A percentile compares a stretch with the other conserved stretches of the same genome.
phyloP scores from a whole-genome alignment of 352 stramenopile species.

The Phytophthora sp. region DNA sequence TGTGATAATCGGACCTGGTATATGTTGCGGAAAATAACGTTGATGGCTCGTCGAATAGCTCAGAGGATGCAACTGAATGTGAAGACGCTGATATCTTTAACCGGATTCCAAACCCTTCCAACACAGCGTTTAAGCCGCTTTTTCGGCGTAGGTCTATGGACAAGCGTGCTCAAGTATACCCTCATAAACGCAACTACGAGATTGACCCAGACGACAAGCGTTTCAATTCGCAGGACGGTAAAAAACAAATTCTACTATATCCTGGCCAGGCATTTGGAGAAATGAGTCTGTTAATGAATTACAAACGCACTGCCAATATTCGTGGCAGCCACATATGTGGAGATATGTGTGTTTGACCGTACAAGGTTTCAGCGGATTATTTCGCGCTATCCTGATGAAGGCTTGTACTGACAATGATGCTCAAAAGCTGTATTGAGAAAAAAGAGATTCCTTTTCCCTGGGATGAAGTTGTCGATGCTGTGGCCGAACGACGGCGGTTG shows the following conservation, averaged over 20 bases:
- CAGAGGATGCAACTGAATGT: not conserved
- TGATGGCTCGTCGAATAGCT: not conserved
- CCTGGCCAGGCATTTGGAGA: not conserved
- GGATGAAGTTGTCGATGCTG: not conserved
- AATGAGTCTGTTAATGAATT: slow-evolving; percentile 8
- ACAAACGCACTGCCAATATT: not conserved
- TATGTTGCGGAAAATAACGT: not conserved
- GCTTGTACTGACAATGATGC: not conserved
- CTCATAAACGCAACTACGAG: not conserved
- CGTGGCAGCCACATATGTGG: slow-evolving; percentile 2
- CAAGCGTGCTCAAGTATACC: not conserved
- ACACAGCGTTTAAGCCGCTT: not conserved
- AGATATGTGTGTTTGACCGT: slow-evolving; percentile 2
- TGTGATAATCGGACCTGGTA: not conserved
- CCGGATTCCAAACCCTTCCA: too few relatives aligned
- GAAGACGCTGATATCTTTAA: too few relatives aligned
- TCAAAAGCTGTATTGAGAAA: slow-evolving; percentile 1
- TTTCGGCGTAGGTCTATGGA: not conserved
- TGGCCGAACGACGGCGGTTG: not conserved
- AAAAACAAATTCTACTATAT: too few relatives aligned
- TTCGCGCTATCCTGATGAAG: slow-evolving; percentile 1
- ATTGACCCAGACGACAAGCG: too few relatives aligned
- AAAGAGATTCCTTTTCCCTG: not conserved
- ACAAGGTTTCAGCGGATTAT: slow-evolving; percentile 2
- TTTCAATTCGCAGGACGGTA: too few relatives aligned